These are phyloP conservation scores for Sphagnum fallax DNA, from an alignment of 228 moss, liverwort and hornwort species.

Conservation along the genomic window DNA sequence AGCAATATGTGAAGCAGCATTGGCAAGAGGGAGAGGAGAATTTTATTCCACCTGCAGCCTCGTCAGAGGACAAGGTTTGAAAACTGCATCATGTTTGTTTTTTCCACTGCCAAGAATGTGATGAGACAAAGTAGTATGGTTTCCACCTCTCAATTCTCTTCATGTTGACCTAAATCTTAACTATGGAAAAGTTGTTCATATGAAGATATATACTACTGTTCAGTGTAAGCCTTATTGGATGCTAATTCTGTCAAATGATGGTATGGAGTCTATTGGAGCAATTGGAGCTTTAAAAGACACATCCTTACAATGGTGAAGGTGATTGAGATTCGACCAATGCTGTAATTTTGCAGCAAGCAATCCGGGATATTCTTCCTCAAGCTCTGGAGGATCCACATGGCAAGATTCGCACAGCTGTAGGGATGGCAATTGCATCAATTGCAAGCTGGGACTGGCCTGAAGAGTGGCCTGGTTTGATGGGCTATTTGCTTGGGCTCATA, in stretches of 20 bases:
- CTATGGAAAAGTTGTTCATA: no score
- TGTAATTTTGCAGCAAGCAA: slow-evolving; percentile 42
- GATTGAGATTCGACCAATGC: no score
- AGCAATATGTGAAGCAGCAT: slow-evolving; percentile 93
- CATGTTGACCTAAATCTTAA: no score
- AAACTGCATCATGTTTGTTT: background rate
- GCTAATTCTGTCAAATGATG: background rate
- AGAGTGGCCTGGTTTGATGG: slow-evolving; percentile 90
- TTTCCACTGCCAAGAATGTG: background rate
- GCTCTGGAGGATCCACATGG: slow-evolving; percentile 89
- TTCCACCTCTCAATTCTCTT: no score
- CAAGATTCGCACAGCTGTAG: slow-evolving; percentile 89
- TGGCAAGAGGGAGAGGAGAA: slow-evolving; percentile 89
- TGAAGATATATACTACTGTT: background rate
- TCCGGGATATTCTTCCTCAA: slow-evolving; percentile 75
- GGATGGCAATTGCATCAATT: slow-evolving; percentile 92
- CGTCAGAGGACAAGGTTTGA: slow-evolving; percentile 72
- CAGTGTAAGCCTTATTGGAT: background rate
- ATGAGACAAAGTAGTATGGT: no score
- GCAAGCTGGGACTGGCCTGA: slow-evolving; percentile 93
- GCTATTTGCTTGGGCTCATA: slow-evolving; percentile 53
- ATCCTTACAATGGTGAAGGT: no score
- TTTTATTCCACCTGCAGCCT: slow-evolving; percentile 63
- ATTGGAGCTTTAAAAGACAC: no score
- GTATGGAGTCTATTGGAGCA: no score